Evolutionary conservation across 2,329 filamentous ascomycete species (phyloP), one percentile per base, ranked within the genome.

Genomic region (Aspergillus arachidicola): DNA sequence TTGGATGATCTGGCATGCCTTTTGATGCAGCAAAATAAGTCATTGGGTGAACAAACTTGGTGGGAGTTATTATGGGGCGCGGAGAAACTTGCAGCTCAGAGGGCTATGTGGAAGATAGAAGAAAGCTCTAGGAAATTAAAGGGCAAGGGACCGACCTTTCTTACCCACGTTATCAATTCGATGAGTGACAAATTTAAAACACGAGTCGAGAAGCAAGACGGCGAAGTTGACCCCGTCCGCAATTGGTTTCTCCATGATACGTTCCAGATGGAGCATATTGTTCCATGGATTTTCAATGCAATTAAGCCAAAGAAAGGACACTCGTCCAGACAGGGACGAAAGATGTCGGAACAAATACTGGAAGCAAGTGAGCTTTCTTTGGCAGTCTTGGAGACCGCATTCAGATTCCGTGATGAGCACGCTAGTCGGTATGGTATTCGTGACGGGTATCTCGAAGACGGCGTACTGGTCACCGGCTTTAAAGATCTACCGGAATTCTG

Each of bases 41-140:
- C 87, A 3, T 76, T 98, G 6, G 87, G 91, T 66, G 86, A 87
- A 46, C 81, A 80, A 28, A 89, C 89, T 1, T 88, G 89, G 69
- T 98, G 94, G 93, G 84, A 86, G 66, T 79, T 99, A 36, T 81
- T 99, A n/a, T 91, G 89, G 83, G 89, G 94, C 72, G 94, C 94
- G 0, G 95, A 99, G 76, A 97, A 94, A 78, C 86, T 98, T 80
- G 88, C 90, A 50, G 91, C 93, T 41, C 92, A 93, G 21, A 85
- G 86, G 64, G 84, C 88, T 53, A 84, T 98, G 43, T 98, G 94
- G 93, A 89, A 88, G 65, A 84, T 87, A 59, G 93, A 96, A 72
- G 91, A 97, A 73, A 81, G 83, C 9, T 89, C 90, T 58, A 83
- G 89, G 9, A 83, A 86, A 58, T 83, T 82, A 57, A 86, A 71